These are phyloP conservation scores for Tephrocybe sp. DNA, from an alignment of 768 basidiomycete species.

Conservation along the genomic window DNA sequence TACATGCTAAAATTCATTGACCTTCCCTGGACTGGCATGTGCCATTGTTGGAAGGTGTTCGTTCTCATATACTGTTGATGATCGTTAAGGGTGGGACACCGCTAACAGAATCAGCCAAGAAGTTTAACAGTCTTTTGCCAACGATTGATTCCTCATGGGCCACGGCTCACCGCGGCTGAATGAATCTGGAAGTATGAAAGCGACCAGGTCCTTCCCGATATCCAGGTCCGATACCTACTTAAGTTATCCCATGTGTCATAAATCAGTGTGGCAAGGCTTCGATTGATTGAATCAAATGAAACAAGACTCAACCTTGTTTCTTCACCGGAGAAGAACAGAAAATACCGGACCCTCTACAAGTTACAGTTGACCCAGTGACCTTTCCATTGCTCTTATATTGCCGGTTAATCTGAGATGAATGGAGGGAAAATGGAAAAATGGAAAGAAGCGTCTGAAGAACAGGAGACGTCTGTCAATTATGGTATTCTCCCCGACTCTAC, in stretches of 20 bases:
- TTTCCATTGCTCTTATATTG: neutral
- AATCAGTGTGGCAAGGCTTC: neutral
- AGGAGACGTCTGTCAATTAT: neutral
- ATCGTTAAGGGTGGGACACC: too few relatives aligned
- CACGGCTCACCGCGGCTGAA: slow-evolving; percentile 7
- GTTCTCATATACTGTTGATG: too few relatives aligned
- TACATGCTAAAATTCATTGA: neutral
- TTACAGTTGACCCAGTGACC: neutral
- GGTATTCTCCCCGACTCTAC: neutral
- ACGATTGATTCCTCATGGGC: neutral
- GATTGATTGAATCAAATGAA: neutral
- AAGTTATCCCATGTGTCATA: neutral
- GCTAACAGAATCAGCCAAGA: slow-evolving; percentile 4
- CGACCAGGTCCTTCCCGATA: neutral
- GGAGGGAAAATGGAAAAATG: slow-evolving; percentile 3
- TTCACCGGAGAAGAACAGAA: neutral
- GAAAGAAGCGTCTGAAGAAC: neutral
- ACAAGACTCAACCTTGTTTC: neutral
- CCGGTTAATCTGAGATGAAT: slow-evolving; percentile 8
- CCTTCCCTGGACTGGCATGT: too few relatives aligned
- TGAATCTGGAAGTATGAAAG: slow-evolving; percentile 9
- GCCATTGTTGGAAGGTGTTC: too few relatives aligned
- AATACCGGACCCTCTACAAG: neutral
- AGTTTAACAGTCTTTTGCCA: neutral
- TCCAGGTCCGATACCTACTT: too few relatives aligned